Base-by-base conservation (phyloP, 805 yeast species). In the Metschnikowia baotianmanensis region DNA sequence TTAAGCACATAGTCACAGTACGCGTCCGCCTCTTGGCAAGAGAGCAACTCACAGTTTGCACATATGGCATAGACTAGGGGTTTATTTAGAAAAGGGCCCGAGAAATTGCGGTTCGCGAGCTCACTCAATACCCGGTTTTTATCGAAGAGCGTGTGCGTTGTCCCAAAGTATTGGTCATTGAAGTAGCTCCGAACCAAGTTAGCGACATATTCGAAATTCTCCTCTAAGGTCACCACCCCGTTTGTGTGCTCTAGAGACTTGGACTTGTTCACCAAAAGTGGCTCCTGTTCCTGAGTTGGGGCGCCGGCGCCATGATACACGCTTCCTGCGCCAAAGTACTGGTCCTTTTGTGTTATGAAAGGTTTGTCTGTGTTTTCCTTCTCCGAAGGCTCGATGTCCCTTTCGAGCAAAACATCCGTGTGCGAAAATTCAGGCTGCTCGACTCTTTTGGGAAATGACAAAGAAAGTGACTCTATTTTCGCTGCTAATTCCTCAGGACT, bases 271-370 rank as follows among this genome's bases (percentile, higher is more conserved):
- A 31, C 18, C 34, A 39, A 29, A 5, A 39, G 15, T 4, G 43
- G 43, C 16, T 39, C 43, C 19, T 19, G 43, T 27, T 15, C 31
- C 23, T 39, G 43, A 7, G 43, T 29, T 5, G 43, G 38, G 2
- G 39, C 40, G 9, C 39, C 42, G 3, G 42, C 19, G 29, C 29
- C 38, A 25, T 47, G 46, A 31, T 36, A 51, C 10, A 51, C 48
- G 20, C 49, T 46, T 13, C 55, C 55, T 5, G 55, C 51, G 11
- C 55, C 55, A 30, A 46, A 51, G 19, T 43, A 50, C 28, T 41
- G 45, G 30, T 42, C 36, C 2, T 42, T 40, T 17, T 43, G 36
- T 20, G 42, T 45, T 5, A 40, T 32, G n/a, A 38, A 36, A 4
- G 48, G 38, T 24, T 28, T 13, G n/a, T 28, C 34, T 16, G 36